Conservation (phyloP, 2,329 filamentous ascomycete genomes). For the Hypoxylon sp. region DNA sequence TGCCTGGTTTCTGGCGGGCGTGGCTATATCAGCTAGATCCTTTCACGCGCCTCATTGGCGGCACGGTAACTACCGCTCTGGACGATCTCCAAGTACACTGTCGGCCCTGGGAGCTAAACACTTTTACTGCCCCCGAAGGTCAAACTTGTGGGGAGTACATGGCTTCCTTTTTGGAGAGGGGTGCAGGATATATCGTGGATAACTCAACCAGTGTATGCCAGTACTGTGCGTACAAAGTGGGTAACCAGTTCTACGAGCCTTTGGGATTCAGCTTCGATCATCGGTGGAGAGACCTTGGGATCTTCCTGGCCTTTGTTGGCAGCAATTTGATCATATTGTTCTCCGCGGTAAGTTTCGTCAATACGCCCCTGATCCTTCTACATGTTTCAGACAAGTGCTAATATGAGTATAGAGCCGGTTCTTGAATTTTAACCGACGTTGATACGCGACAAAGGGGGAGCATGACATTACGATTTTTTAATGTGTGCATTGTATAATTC, state of each 20-base stretch:
- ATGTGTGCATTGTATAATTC: conserved; percentile 1
- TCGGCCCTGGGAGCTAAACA: conserved; percentile 72
- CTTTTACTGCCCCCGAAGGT: conserved; percentile 75
- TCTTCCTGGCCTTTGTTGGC: conserved; percentile 80
- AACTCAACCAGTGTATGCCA: conserved; percentile 77
- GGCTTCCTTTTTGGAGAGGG: conserved; percentile 74
- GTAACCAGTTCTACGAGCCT: conserved; percentile 82
- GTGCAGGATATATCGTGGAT: conserved; percentile 81
- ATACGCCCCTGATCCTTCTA: neutral
- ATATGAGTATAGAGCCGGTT: conserved; percentile 61
- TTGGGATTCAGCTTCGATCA: conserved; percentile 76
- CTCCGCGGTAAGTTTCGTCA: conserved; percentile 61
- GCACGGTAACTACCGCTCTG: conserved; percentile 84
- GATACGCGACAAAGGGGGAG: conserved; percentile 33
- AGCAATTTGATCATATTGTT: conserved; percentile 79
- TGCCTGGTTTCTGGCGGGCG: conserved; percentile 81
- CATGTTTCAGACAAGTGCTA: conserved; percentile 33
- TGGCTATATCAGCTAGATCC: conserved; percentile 89
- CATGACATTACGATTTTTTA: conserved; percentile 14
- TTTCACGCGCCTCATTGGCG: conserved; percentile 84
- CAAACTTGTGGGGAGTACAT: conserved; percentile 84
- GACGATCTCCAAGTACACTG: conserved; percentile 76
- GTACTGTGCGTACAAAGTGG: conserved; percentile 86
- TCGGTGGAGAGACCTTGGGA: conserved; percentile 87
- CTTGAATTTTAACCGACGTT: conserved; percentile 69